Base-by-base conservation (phyloP, 225 moss, liverwort and hornwort genomes). In the Bryoerythrophyllum caledonicum region DNA sequence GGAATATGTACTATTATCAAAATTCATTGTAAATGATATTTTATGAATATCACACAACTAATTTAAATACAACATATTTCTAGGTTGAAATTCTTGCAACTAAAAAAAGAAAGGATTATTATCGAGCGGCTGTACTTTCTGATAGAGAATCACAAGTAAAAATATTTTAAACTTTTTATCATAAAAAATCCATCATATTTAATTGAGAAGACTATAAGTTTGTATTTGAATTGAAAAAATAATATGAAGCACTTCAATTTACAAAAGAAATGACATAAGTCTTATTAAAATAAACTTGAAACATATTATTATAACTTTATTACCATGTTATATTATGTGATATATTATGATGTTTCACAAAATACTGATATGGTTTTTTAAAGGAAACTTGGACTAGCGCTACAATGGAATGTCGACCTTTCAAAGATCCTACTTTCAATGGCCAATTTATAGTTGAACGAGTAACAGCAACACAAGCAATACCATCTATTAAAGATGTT, bases 321-420 rank as follows among this genome's bases (percentile, higher is more conserved):
- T 4, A 15, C 0, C 3, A 5, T 54, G 19, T 6, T 53, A 26
- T 4, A 20, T 10, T 19, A 17, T 1, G 1, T 49, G 1, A 6
- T 49, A 1, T 17, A 49, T 49, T 7, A 17, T 53, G 16, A 34
- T 2, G 13, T 25, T 21, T 5, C n/a, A n/a, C n/a, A n/a, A 25
- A 10, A 23, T 38, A 4, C 19, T 1, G 1, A 26, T 69, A 17
- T 73, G 44, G 6, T 62, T 0, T 49, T 19, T 41, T 34, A 38
- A 61, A 97, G 94, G 97, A 97, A 87, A 91, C 89, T 10, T 97
- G 94, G 97, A 94, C 89, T 53, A 94, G 94, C 73, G 92, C 67
- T 84, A 1, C 85, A 68, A 97, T 94, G 94, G 97, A 97, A 77
- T 94, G 92, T 76, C 81, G 93, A 27, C 93, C 97, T 30, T 92